Conservation (phyloP, 2,329 filamentous ascomycete species). For the Phialocephala subalpina region DNA sequence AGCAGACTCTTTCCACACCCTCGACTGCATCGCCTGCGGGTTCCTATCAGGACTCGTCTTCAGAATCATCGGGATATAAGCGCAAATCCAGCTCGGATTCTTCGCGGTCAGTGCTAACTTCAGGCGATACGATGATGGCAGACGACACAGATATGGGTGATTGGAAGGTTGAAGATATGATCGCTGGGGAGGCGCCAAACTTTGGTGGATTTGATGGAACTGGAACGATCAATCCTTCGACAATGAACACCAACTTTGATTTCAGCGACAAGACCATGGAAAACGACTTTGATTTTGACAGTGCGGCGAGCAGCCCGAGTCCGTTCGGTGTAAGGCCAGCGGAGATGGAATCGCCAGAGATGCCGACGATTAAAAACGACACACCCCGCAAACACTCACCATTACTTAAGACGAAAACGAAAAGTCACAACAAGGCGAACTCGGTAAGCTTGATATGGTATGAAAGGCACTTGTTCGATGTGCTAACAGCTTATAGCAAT, state of each 20-base stretch:
- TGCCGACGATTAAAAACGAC: conserved; percentile 50
- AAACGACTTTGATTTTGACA: conserved; percentile 64
- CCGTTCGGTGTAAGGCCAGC: conserved; percentile 38
- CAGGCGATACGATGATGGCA: conserved; percentile 53
- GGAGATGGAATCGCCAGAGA: conserved; percentile 51
- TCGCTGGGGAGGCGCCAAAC: conserved; percentile 46
- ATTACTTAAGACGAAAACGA: conserved; percentile 37
- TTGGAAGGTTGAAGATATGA: conserved; percentile 52
- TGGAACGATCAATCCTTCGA: conserved; percentile 48
- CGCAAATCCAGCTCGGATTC: conserved; percentile 56
- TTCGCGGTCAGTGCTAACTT: conserved; percentile 51
- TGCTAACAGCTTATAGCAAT: conserved; percentile 54
- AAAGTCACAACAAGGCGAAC: conserved; percentile 49
- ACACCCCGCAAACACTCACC: conserved; percentile 40
- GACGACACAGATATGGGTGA: conserved; percentile 51
- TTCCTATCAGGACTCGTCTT: conserved; percentile 58
- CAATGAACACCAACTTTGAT: conserved; percentile 45
- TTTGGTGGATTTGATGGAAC: conserved; percentile 48
- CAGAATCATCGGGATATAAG: conserved; percentile 60
- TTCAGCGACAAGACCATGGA: conserved; percentile 56
- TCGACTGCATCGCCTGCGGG: conserved; percentile 46
- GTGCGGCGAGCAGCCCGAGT: conserved; percentile 64
- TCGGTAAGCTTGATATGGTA: conserved; percentile 48
- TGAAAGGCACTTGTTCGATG: conserved; percentile 10
- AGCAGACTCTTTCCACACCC: conserved; percentile 37